Evolutionary conservation across 148 eudicot genomes (phyloP), one percentile per base, ranked within the genome.

Genomic region (Selenicereus undatus): DNA sequence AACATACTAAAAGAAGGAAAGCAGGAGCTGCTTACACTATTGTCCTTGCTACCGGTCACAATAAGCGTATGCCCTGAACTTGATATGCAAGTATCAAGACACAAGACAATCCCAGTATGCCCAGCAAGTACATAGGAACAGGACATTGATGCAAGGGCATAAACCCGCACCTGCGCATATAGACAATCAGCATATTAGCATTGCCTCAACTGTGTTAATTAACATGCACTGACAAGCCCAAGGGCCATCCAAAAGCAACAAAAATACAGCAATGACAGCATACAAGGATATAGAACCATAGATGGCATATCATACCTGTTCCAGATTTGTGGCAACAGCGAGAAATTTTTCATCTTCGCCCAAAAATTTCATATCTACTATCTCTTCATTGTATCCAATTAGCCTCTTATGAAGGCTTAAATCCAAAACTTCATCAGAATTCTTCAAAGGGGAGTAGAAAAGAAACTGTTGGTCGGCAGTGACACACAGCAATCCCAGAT

Each of bases 41-140:
- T 94, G 83, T 96, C 99, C 87, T 94, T 96, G 94, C 99, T 96
- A 81, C 99, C 99, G 4, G 99, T 92, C 43, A 89, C 98, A 73
- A 96, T 87, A 66, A 92, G 90, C 22, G 92, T 84, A 83, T 76
- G 90, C 85, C 95, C 97, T 79, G 93, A 86, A 84, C 85, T 88
- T 80, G 91, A 62, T 65, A 84, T 76, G 81, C 94, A 92, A 64
- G 97, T 94, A 82, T 96, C 99, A 77, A 96, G 93, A 87, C 97
- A 90, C 73, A 94, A 76, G 85, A 96, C 85, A 78, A 90, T 88
- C 81, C 91, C 94, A 8, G 93, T 91, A 76, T 96, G 99, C 35
- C 97, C 99, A 86, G 94, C 86, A 84, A 96, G 87, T 71, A 96
- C 98, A 87, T 94, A 92, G 76, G 98, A 91, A 84, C 99, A 96